Base-by-base conservation (phyloP, 1,284 basidiomycete species). In the Tranzscheliella williamsii region DNA sequence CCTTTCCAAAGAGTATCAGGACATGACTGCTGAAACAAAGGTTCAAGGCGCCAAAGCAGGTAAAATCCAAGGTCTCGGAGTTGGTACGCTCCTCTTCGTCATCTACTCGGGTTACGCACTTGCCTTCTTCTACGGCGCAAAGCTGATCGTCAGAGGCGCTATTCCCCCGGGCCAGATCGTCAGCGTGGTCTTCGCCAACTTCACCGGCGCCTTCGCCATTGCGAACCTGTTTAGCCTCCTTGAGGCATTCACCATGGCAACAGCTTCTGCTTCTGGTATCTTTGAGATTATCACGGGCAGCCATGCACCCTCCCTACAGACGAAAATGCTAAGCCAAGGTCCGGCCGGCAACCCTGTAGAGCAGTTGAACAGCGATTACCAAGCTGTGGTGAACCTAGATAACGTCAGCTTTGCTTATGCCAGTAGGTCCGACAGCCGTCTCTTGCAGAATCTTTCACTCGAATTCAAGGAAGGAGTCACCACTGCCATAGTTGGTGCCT, bases 141-240 rank as follows among this genome's bases (percentile, higher is more conserved):
- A 33, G 23, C 43, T 46, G 15, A 40, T 46, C 22, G 38, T 30
- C 8, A 27, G 31, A 13, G 43, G 38, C 38, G 36, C 38, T 24
- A n/a, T 46, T 15, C 16, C 21, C 11, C 34, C 43, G 4, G 43
- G 52, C n/a, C 48, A 50, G 17, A 49, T 53, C 44, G 50, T 66
- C 35, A 66, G 56, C 1, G 63, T 66, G 17, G 56, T 66, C 27
- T 66, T 66, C 34, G 26, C 60, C 9, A 53, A 56, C 12, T 46
- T 66, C 15, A 50, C 56, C 29, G 57, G 56, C 3, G 49, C 52
- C 21, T 62, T 66, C 18, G 50, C 60, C 41, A 44, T 62, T 12
- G 63, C 57, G 2, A 53, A 61, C 26, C 48, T 62, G 23, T 43
- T 57, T n/a, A 44, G 43, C 16, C 52, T 62, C 44, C 23, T 66